phyloP scores from a whole-genome alignment of 2,329 filamentous ascomycete genomes.

The Chaetomiaceae sp. region DNA sequence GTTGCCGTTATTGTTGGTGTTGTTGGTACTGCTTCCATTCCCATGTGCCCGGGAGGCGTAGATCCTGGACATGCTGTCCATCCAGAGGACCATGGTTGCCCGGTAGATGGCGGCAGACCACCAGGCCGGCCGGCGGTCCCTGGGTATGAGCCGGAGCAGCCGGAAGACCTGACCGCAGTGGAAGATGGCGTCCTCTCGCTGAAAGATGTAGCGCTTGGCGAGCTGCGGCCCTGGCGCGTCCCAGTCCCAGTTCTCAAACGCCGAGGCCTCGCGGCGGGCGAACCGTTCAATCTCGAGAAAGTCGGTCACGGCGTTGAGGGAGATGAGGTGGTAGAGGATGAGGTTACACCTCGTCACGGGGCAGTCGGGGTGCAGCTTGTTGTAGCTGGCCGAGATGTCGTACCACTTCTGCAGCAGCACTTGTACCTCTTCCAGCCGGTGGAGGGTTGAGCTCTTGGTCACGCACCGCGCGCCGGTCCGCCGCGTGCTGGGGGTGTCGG shows the following conservation, averaged over 20 bases:
- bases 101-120: constrained; percentile 68
- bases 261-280: constrained; percentile 55
- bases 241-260: constrained; percentile 38
- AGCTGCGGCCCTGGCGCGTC: constrained; percentile 48
- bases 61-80: constrained; percentile 51
- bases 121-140: constrained; percentile 60
- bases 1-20: too few species aligned
- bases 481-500: constrained; percentile 46
- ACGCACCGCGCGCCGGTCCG: constrained; percentile 41
- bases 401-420: constrained; percentile 62
- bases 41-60: constrained; percentile 31
- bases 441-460: constrained; percentile 54
- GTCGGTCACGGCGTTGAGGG: constrained; percentile 62
- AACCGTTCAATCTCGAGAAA: constrained; percentile 64
- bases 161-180: constrained; percentile 65
- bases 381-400: constrained; percentile 52
- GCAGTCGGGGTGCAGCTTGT: constrained; percentile 51
- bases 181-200: constrained; percentile 59
- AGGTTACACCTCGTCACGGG: constrained; percentile 60
- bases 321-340: constrained; percentile 66
- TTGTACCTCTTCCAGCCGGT: constrained; percentile 60
- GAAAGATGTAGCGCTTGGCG: constrained; percentile 59
- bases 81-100: constrained; percentile 59
- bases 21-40: too few species aligned
- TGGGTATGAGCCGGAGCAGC: constrained; percentile 55